Conservation (phyloP, 2,329 filamentous ascomycete genomes). For the Scytalidium sp. region DNA sequence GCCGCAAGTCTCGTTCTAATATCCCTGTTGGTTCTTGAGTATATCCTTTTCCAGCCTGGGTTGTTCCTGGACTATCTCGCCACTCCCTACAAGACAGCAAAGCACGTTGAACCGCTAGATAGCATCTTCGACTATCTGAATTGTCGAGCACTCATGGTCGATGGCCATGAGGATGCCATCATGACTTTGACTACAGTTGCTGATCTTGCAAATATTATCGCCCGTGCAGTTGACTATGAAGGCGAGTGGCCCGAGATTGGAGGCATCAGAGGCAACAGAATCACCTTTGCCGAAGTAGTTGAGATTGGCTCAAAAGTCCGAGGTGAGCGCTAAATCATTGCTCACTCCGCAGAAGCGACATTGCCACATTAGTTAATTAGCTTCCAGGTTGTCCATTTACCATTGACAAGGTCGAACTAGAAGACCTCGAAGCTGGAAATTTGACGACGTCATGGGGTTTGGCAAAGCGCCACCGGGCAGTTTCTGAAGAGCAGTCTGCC, state of each 20-base stretch:
- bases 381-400: slow-evolving; percentile 32
- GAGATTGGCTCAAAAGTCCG: slow-evolving; percentile 37
- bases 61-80: slow-evolving; percentile 47
- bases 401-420: slow-evolving; percentile 41
- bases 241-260: slow-evolving; percentile 29
- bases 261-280: slow-evolving; percentile 26
- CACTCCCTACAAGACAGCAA: slow-evolving; percentile 36
- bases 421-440: slow-evolving; percentile 44
- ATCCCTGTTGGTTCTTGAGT: slow-evolving; percentile 41
- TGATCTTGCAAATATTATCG: slow-evolving; percentile 38
- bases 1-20: no score
- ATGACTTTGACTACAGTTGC: slow-evolving; percentile 42
- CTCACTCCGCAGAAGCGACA: not conserved
- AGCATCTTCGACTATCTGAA: slow-evolving; percentile 28
- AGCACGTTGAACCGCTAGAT: slow-evolving; percentile 32
- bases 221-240: slow-evolving; percentile 26
- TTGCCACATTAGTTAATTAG: slow-evolving; percentile 9
- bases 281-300: slow-evolving; percentile 27
- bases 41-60: slow-evolving; percentile 47
- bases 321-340: slow-evolving; percentile 26
- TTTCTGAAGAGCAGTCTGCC: slow-evolving; percentile 32
- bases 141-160: slow-evolving; percentile 38
- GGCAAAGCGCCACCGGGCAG: slow-evolving; percentile 26
- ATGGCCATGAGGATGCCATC: slow-evolving; percentile 34
- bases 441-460: slow-evolving; percentile 40